Evolutionary conservation across 305 asterid species (phyloP).

Genomic region (Fraxinus ornus): DNA sequence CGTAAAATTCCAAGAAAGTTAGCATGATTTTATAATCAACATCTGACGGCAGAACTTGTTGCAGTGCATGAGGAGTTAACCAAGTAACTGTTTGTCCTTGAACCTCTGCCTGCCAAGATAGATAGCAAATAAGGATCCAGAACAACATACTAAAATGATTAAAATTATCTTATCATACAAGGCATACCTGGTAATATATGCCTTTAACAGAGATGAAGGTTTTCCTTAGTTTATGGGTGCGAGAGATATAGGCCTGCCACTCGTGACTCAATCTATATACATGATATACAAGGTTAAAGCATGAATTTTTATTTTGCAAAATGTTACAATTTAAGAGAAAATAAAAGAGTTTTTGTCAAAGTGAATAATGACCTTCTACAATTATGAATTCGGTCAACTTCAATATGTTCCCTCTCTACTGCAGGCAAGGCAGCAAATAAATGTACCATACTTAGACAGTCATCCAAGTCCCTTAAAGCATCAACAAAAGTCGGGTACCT

Average conservation of each 20-base stretch:
- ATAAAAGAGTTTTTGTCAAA: constrained; percentile 1
- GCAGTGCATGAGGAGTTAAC: constrained; percentile 97
- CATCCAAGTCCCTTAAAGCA: constrained; percentile 92
- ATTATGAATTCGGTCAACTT: constrained; percentile 70
- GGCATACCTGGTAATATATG: constrained; percentile 79
- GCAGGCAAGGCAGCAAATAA: constrained; percentile 98
- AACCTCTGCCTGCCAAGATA: constrained; percentile 69
- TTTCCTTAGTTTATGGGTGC: constrained; percentile 85
- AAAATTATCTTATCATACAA: background rate
- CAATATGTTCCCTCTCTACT: constrained; percentile 79
- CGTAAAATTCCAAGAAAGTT: constrained; percentile 91
- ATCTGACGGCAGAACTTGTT: constrained; percentile 83
- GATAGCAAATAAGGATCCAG: background rate
- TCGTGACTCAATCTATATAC: constrained; percentile 84
- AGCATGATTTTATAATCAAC: constrained; percentile 87
- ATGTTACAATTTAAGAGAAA: background rate
- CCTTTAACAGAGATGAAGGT: constrained; percentile 95
- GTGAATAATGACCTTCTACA: constrained; percentile 68
- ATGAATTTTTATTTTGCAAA: background rate
- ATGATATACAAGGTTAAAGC: constrained; percentile 4
- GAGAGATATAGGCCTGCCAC: constrained; percentile 93
- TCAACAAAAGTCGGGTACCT: constrained; percentile 93
- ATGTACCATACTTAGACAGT: constrained; percentile 93
- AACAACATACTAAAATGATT: constrained; percentile 3
- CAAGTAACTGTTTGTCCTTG: constrained; percentile 94